These are phyloP conservation scores for Epichloe baconii DNA, from an alignment of 2,329 filamentous ascomycete species.

Conservation along the genomic window DNA sequence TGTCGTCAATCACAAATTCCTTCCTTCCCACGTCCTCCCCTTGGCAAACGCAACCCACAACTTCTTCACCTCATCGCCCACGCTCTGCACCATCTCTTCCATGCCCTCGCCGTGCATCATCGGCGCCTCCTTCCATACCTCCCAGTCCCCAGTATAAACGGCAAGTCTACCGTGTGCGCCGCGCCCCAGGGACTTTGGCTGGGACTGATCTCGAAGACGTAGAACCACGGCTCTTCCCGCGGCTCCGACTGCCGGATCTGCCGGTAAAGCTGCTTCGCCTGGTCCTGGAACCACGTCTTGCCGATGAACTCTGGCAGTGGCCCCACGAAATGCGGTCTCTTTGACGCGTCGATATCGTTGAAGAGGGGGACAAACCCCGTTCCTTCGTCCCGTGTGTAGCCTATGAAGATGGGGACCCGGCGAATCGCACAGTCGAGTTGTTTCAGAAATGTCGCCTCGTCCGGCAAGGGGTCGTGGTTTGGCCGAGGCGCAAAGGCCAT, in stretches of 20 bases:
- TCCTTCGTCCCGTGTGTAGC: slow-evolving; percentile 4
- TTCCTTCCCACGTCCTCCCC: neutral
- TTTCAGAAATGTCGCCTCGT: neutral
- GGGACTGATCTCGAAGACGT: slow-evolving; percentile 5
- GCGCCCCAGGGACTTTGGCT: slow-evolving; percentile 3
- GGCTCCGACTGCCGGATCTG: neutral
- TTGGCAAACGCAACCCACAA: too few species aligned
- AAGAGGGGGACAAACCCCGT: slow-evolving; percentile 1
- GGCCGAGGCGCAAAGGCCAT: too few species aligned
- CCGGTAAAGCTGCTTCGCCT: too few species aligned
- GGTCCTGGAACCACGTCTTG: too few species aligned
- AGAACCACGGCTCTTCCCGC: slow-evolving; percentile 4
- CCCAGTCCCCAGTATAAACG: neutral
- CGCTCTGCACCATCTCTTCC: slow-evolving; percentile 1
- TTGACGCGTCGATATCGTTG: too few species aligned
- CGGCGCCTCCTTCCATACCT: slow-evolving; percentile 10
- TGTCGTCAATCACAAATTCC: slow-evolving; percentile 1
- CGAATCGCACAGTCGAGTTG: slow-evolving; percentile 1
- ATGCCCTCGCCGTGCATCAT: slow-evolving; percentile 6
- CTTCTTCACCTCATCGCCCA: neutral
- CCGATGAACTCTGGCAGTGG: too few species aligned
- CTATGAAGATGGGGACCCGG: slow-evolving; percentile 2
- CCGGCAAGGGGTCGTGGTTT: neutral
- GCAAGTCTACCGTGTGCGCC: slow-evolving; percentile 9
- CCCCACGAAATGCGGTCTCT: too few species aligned